Evolutionary conservation across 2,329 filamentous ascomycete genomes (phyloP), one percentile per base, ranked within the genome.

Genomic region (Colletotrichum endophyticum): DNA sequence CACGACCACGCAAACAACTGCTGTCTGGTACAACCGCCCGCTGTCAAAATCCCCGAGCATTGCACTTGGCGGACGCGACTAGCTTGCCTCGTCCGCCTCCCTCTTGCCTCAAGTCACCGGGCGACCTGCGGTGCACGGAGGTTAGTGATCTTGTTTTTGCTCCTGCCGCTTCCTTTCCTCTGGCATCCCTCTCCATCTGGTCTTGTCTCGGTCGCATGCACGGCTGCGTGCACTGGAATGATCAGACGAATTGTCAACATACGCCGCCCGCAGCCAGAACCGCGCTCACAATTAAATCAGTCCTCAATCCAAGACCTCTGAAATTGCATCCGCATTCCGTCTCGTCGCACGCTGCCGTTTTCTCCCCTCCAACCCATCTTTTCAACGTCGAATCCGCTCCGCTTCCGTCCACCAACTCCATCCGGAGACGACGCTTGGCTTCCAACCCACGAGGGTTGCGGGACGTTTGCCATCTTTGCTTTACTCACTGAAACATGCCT

Each of bases 401-500:
- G 30, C 73, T 28, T 19, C 66, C n/a, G 15, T 49, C 70, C 16
- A 34, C n/a, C 19, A 34, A 44, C 57, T 44, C 59, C 67, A 27
- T 28, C 27, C 57, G 57, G 39, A 70, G 22, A 63, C 25, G 32
- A 27, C 36, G 27, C 32, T 67, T 67, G 73, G 73, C 73, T 61
- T 64, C 73, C 63, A 73, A 53, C 28, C 70, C 59, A 69, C 73
- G 73, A 73, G 57, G 73, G 70, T 69, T 67, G 62, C 69, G 61
- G 66, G 63, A 66, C 71, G 59, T 59, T 67, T 8, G 4, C 53
- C 30, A 28, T 66, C 64, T 30, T 56, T 27, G n/a, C 15, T 19
- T 36, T 70, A 22, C 59, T 82, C 78, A 28, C 79, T 77, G 72
- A 72, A 75, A 67, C 75, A 79, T 79, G 78, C 71, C 78, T 39